These are phyloP conservation scores for Barnettozyma populi DNA, from an alignment of 805 yeast genomes.

Conservation along the genomic window DNA sequence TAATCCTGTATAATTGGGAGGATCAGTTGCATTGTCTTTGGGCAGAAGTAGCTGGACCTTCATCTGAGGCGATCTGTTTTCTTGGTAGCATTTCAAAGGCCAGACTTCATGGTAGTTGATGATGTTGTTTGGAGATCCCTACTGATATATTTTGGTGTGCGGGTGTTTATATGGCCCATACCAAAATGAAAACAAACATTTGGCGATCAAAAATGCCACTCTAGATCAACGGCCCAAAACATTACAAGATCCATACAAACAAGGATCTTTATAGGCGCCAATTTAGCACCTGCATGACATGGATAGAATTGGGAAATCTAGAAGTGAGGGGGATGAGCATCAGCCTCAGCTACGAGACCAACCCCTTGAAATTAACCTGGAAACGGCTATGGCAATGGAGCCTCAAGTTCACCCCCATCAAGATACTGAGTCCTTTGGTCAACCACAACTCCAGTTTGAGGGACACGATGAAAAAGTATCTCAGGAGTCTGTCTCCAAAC, in stretches of 20 bases:
- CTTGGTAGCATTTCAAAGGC: background rate
- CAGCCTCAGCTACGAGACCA: background rate
- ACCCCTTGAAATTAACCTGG: conserved; percentile 19
- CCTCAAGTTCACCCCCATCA: conserved; percentile 1
- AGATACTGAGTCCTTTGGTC: background rate
- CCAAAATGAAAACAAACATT: conserved; percentile 5
- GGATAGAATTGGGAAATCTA: background rate
- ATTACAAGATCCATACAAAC: background rate
- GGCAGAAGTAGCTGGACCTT: background rate
- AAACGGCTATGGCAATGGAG: conserved; percentile 15
- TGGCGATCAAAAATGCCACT: background rate
- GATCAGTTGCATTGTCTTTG: background rate
- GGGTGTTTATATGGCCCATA: conserved; percentile 1
- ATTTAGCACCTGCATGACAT: background rate
- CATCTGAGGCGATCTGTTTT: background rate
- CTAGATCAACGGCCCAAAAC: background rate
- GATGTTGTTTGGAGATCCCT: background rate
- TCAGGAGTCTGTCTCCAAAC: background rate
- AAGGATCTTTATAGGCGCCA: background rate
- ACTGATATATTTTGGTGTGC: background rate
- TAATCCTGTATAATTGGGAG: background rate
- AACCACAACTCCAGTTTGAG: background rate
- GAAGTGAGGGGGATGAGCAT: background rate
- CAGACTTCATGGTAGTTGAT: too few relatives aligned
- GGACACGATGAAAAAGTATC: background rate